Evolutionary conservation across 192 early-diverging fungal genomes (phyloP).

Genomic region (Coemansia sp.): DNA sequence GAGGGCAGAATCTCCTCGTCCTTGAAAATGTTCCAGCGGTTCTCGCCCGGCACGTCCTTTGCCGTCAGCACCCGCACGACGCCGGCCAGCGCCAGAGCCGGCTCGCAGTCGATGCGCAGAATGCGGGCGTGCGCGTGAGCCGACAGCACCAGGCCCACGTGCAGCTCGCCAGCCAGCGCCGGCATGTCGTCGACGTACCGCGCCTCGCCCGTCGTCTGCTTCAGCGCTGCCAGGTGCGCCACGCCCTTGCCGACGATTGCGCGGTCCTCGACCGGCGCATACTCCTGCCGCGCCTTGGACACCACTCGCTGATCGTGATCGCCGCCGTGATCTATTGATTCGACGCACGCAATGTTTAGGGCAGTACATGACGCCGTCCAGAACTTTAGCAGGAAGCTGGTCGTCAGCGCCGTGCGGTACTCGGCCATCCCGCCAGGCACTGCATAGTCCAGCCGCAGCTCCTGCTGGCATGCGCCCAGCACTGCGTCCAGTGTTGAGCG

Average conservation of each 20-base stretch:
- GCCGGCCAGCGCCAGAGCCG: slow-evolving; percentile 61
- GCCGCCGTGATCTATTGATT: slow-evolving; percentile 18
- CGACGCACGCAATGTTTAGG: slow-evolving; percentile 9
- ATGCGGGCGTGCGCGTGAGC: slow-evolving; percentile 68
- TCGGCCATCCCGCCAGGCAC: slow-evolving; percentile 69
- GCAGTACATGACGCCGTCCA: slow-evolving; percentile 51
- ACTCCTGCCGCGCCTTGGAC: slow-evolving; percentile 48
- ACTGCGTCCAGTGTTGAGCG: slow-evolving; percentile 44
- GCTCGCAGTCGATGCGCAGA: slow-evolving; percentile 54
- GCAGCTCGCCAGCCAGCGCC: slow-evolving; percentile 61
- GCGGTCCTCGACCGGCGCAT: slow-evolving; percentile 35
- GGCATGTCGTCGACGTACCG: slow-evolving; percentile 85
- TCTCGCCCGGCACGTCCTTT: slow-evolving; percentile 68
- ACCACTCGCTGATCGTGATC: slow-evolving; percentile 6
- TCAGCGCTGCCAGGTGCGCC: slow-evolving; percentile 70
- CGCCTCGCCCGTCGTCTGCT: slow-evolving; percentile 86
- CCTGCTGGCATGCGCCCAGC: slow-evolving; percentile 30
- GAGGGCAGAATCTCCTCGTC: slow-evolving; percentile 82
- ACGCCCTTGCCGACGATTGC: slow-evolving; percentile 62
- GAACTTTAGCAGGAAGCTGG: slow-evolving; percentile 65
- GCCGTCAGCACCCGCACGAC: slow-evolving; percentile 65
- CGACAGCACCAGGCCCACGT: slow-evolving; percentile 67
- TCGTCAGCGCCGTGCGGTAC: slow-evolving; percentile 60
- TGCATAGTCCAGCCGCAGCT: slow-evolving; percentile 52
- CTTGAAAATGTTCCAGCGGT: slow-evolving; percentile 56